phyloP scores from a whole-genome alignment of 129 eudicot species.

The Helichrysum umbraculigerum region DNA sequence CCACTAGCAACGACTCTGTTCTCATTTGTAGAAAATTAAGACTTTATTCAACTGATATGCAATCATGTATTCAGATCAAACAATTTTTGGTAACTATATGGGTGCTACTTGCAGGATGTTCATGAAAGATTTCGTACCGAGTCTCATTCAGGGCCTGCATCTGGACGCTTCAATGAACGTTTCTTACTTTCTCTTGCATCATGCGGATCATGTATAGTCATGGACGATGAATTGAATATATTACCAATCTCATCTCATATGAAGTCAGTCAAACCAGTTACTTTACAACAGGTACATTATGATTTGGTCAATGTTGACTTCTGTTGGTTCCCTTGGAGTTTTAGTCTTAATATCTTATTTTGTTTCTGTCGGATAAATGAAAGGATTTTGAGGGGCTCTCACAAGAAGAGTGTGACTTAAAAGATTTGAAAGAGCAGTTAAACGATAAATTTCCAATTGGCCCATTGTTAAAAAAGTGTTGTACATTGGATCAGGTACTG shows the following conservation, averaged over 20 bases:
- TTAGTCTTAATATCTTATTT: slow-evolving; percentile 11
- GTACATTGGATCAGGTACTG: slow-evolving; percentile 81
- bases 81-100: neutral
- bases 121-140: slow-evolving; percentile 69
- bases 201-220: slow-evolving; percentile 66
- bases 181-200: slow-evolving; percentile 68
- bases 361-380: slow-evolving; percentile 23
- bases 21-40: neutral
- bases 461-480: slow-evolving; percentile 67
- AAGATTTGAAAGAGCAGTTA: slow-evolving; percentile 73
- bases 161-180: slow-evolving; percentile 76
- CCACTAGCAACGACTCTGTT: neutral
- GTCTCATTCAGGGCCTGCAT: slow-evolving; percentile 53
- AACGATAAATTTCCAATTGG: slow-evolving; percentile 77
- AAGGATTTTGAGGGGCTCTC: slow-evolving; percentile 88
- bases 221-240: slow-evolving; percentile 78
- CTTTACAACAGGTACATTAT: slow-evolving; percentile 47
- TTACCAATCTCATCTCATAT: slow-evolving; percentile 75
- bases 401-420: slow-evolving; percentile 64
- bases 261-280: slow-evolving; percentile 53
- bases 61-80: neutral
- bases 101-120: slow-evolving; percentile 58
- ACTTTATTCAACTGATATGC: neutral
- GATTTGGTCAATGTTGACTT: slow-evolving; percentile 13
- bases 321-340: neutral